Base-by-base conservation (phyloP, 257 asterid genomes). In the Penstemon newberryi region DNA sequence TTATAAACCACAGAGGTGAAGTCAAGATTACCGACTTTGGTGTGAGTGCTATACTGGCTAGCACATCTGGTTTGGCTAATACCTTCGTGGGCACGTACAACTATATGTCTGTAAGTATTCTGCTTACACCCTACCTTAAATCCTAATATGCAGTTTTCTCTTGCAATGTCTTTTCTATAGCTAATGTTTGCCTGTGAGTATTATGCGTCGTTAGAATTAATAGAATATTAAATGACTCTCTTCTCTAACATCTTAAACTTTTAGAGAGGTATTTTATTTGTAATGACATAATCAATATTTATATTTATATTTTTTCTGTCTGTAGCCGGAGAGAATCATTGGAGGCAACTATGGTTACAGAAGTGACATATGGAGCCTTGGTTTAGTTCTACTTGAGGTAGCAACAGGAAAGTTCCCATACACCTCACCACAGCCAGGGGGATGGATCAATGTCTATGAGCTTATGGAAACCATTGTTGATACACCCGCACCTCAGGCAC, bases 11-110 rank as follows among this genome's bases (percentile, higher is more conserved):
- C 76, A 76, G 88, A 79, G 99, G 99, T 59, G 99, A 94, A 77
- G 96, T 89, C 77, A 94, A 94, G 83, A 91, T 94, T 76, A 94
- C 99, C 3, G 99, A 94, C 65, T 94, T 94, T 77, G 99, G 99
- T 37, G 99, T 94, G 67, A 94, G 99, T 60, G 87, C 96, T 7
- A 84, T 94, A 75, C 80, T 91, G 52, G 93, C 88, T 56, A 89
- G 79, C 84, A 94, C 99, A 18, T 84, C 95, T 49, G 98, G 91
- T 73, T 77, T 74, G 47, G 99, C 99, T 57, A 87, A 94, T 76
- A 91, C 96, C 41, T 91, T 94, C 79, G 96, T 94, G 46, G 99
- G 99, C 77, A 94, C 99, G 3, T 91, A 91, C 84, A 91, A 89
- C 87, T 94, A 94, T 81, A 94, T 94, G 99, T 94, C 99, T 78